Evolutionary conservation across 2,329 filamentous ascomycete species (phyloP).

Genomic region (Venturia effusa): DNA sequence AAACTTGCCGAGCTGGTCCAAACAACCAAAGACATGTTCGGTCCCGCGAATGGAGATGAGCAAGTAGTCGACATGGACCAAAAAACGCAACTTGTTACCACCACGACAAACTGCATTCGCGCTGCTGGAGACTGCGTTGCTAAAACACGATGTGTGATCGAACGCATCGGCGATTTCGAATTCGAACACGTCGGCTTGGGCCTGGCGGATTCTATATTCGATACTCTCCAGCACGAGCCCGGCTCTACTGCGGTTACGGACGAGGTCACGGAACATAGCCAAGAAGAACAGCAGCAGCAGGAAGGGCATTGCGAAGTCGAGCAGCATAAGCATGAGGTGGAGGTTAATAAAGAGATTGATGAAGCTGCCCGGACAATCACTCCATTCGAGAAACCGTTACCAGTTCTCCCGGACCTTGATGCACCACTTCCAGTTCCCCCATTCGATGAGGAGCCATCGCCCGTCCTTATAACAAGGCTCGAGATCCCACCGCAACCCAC

Average conservation of each 20-base stretch:
- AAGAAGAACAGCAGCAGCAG: conserved; percentile 14
- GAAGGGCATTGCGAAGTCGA: background rate
- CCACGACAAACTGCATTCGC: conserved; percentile 79
- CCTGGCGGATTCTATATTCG: conserved; percentile 30
- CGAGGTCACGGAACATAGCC: background rate
- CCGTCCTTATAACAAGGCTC: background rate
- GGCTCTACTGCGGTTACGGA: background rate
- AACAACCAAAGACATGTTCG: conserved; percentile 70
- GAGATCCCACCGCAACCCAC: conserved; percentile 21
- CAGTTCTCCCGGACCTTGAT: conserved; percentile 14
- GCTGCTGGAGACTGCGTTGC: conserved; percentile 85
- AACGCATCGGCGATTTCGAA: conserved; percentile 85
- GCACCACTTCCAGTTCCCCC: conserved; percentile 27
- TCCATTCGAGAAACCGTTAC: conserved; percentile 10
- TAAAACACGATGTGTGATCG: conserved; percentile 74
- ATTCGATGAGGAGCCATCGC: background rate
- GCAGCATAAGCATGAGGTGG: background rate
- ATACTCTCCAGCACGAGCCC: conserved; percentile 18
- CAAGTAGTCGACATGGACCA: conserved; percentile 73
- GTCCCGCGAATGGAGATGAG: conserved; percentile 56
- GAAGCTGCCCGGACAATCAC: background rate
- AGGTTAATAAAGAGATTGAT: background rate
- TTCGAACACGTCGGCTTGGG: conserved; percentile 44
- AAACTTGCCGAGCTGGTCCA: conserved; percentile 70
- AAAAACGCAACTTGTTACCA: conserved; percentile 61